Evolutionary conservation across 169 alveolate species (phyloP).

Genomic region (Plasmodium falciparum): DNA sequence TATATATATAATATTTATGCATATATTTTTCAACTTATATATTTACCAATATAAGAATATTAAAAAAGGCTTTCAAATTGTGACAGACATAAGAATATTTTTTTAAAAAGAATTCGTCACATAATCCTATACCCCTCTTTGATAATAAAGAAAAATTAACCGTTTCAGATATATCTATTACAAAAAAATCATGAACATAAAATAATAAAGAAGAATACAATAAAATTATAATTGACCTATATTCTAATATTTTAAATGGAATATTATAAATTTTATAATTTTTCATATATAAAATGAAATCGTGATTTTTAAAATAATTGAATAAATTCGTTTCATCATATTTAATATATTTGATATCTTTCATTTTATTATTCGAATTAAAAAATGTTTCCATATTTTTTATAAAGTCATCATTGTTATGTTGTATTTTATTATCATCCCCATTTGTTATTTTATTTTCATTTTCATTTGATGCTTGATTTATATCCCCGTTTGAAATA

Average conservation of each 20-base stretch:
- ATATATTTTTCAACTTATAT: background rate
- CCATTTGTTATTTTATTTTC: background rate
- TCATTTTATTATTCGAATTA: conserved; percentile 12
- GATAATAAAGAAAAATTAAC: conserved; percentile 9
- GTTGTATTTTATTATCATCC: background rate
- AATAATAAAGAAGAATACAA: conserved; percentile 47
- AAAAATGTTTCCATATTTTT: conserved; percentile 27
- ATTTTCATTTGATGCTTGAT: background rate
- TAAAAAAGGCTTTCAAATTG: conserved; percentile 20
- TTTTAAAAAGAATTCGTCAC: conserved; percentile 25
- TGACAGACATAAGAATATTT: background rate
- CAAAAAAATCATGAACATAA: conserved; percentile 28
- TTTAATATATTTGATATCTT: conserved; percentile 12
- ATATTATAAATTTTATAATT: conserved; percentile 34
- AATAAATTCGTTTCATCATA: conserved; percentile 41
- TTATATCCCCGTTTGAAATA: background rate
- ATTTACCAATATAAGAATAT: conserved; percentile 24
- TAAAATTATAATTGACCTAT: conserved; percentile 25
- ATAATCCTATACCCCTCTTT: conserved; percentile 15
- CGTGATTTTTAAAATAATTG: conserved; percentile 50
- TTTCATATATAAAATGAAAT: conserved; percentile 20
- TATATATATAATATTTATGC: background rate
- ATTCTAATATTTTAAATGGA: conserved; percentile 52
- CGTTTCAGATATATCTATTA: background rate
- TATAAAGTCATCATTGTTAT: conserved; percentile 9